These are phyloP conservation scores for Xerocomus potaroensis DNA, from an alignment of 768 basidiomycete genomes.

Conservation along the genomic window DNA sequence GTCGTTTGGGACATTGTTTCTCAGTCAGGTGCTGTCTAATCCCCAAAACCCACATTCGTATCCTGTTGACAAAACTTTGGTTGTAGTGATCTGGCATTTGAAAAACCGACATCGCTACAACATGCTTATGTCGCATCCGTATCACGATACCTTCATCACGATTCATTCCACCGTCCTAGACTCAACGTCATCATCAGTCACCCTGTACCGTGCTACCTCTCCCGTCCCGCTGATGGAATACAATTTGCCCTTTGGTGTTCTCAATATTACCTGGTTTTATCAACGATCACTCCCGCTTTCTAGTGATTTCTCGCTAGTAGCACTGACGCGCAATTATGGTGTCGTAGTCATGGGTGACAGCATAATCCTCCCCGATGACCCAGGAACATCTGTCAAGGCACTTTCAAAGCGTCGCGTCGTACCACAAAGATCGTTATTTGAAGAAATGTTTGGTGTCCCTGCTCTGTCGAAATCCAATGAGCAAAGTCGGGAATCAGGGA, in stretches of 20 bases:
- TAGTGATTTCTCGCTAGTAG: conserved; percentile 54
- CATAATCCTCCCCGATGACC: conserved; percentile 37
- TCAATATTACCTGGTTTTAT: conserved; percentile 41
- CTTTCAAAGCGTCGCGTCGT: conserved; percentile 26
- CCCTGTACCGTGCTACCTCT: conserved; percentile 47
- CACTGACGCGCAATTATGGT: conserved; percentile 63
- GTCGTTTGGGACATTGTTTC: conserved; percentile 71
- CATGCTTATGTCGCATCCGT: conserved; percentile 51
- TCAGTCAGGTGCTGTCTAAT: conserved; percentile 46
- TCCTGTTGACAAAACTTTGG: neutral
- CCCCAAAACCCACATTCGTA: neutral
- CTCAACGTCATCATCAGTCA: conserved; percentile 36
- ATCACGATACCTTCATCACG: conserved; percentile 55
- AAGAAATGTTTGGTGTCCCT: conserved; percentile 85
- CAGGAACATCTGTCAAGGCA: conserved; percentile 41
- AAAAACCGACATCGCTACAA: conserved; percentile 36
- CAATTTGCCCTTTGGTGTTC: conserved; percentile 60
- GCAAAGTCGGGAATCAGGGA: conserved; percentile 10
- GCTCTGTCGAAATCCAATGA: conserved; percentile 31
- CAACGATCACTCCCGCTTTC: conserved; percentile 31
- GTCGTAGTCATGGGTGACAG: conserved; percentile 68
- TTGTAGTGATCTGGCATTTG: conserved; percentile 58
- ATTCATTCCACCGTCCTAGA: conserved; percentile 39
- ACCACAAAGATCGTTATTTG: conserved; percentile 63
- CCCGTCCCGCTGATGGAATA: conserved; percentile 40